Percentiles rank a stretch among this genome's conserved stretches.
Evolutionary conservation across 345 rosid species (phyloP).

Genomic region (Kernera saxatilis): DNA sequence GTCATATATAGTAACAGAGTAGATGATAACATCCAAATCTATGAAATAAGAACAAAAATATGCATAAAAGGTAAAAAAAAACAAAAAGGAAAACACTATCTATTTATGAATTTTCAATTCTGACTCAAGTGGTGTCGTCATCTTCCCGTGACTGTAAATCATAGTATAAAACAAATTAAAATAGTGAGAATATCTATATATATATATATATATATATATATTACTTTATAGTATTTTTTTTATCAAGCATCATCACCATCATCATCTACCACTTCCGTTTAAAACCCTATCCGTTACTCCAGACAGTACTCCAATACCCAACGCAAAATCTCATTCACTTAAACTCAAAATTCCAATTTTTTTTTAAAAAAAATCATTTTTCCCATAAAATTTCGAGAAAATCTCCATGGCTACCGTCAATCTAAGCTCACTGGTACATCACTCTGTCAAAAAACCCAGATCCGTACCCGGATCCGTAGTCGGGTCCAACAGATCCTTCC

Average conservation of each 20-base stretch:
- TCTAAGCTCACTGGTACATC: constrained; percentile 39
- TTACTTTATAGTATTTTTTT: no score
- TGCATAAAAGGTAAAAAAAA: not conserved
- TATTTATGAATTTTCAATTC: not conserved
- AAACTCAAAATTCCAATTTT: not conserved
- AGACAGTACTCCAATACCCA: not conserved
- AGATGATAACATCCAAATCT: not conserved
- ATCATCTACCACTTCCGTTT: not conserved
- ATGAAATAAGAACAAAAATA: not conserved
- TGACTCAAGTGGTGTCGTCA: no score
- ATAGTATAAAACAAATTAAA: no score
- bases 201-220: no score
- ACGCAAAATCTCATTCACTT: not conserved
- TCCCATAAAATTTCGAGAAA: not conserved
- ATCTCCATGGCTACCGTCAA: constrained; percentile 39
- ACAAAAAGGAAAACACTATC: not conserved
- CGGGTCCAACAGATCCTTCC: not conserved
- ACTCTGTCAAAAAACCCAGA: constrained; percentile 26
- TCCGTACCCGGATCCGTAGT: constrained; percentile 16
- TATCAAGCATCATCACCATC: not conserved
- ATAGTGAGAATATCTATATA: no score
- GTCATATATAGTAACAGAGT: not conserved
- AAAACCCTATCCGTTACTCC: not conserved
- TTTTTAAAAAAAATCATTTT: not conserved
- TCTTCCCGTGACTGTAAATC: no score